Percentiles rank a stretch among this genome's conserved stretches.
Evolutionary conservation across 2,329 filamentous ascomycete species (phyloP).

Genomic region (Ophiostoma ulmi): DNA sequence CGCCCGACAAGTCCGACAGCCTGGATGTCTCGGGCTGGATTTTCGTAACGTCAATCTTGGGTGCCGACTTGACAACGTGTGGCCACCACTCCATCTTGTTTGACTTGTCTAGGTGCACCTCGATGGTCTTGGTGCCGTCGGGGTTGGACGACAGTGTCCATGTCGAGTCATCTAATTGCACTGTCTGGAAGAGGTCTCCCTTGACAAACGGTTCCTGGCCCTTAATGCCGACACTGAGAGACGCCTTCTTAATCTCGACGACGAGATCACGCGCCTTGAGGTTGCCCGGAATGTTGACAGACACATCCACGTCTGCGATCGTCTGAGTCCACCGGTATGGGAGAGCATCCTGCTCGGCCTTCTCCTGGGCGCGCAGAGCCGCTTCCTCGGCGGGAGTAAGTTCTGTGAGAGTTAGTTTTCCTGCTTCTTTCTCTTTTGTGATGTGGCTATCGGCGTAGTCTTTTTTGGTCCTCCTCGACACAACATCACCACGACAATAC

Average conservation of each 20-base stretch:
- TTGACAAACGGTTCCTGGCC: constrained; percentile 80
- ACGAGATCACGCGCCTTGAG: constrained; percentile 79
- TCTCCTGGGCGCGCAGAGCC: constrained; percentile 63
- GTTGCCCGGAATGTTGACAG: constrained; percentile 71
- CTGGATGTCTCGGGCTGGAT: constrained; percentile 91
- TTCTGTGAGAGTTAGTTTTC: constrained; percentile 38
- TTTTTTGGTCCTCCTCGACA: neutral
- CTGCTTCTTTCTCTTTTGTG: neutral
- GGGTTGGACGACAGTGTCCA: constrained; percentile 66
- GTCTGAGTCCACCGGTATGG: constrained; percentile 98
- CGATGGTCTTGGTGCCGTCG: constrained; percentile 29
- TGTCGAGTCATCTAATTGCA: constrained; percentile 80
- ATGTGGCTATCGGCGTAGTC: neutral
- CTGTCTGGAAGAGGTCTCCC: constrained; percentile 78
- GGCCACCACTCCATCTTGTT: constrained; percentile 99
- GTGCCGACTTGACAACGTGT: constrained; percentile 79
- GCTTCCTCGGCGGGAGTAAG: constrained; percentile 52
- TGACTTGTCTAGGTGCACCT: constrained; percentile 37
- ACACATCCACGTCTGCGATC: constrained; percentile 80
- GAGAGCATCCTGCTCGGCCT: constrained; percentile 79
- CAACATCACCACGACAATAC: neutral
- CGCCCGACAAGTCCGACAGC: constrained; percentile 85
- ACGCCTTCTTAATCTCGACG: constrained; percentile 74
- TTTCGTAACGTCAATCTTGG: constrained; percentile 90
- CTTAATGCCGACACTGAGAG: constrained; percentile 76